Percentiles rank a stretch among this genome's conserved stretches.
Evolutionary conservation across 352 stramenopile species (phyloP).

Genomic region (Globisporangium okanoganense): DNA sequence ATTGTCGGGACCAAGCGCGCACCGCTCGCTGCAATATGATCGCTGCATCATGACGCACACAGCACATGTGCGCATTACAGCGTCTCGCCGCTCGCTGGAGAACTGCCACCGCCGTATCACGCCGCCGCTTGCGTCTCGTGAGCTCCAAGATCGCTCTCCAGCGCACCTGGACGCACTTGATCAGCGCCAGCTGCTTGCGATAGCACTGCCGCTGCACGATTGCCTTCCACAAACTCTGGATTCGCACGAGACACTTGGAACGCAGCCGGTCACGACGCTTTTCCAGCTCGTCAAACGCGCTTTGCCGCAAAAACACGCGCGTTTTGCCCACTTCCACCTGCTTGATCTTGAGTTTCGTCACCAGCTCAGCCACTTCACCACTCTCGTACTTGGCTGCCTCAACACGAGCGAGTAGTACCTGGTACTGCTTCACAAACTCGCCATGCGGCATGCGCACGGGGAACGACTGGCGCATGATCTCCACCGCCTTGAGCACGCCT

Average conservation of each 20-base stretch:
- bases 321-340: conserved; percentile 63
- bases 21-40: conserved; percentile 31
- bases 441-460: conserved; percentile 71
- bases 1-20: conserved; percentile 21
- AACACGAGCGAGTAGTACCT: conserved; percentile 17
- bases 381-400: conserved; percentile 1
- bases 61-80: conserved; percentile 25
- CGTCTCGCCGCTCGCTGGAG: conserved; percentile 33
- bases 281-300: conserved; percentile 61
- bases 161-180: conserved; percentile 45
- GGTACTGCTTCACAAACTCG: conserved; percentile 64
- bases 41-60: conserved; percentile 20
- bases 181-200: conserved; percentile 24
- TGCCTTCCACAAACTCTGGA: conserved; percentile 55
- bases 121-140: conserved; percentile 27
- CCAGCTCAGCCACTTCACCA: conserved; percentile 24
- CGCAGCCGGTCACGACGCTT: conserved; percentile 35
- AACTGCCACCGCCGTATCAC: conserved; percentile 25
- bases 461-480: conserved; percentile 84
- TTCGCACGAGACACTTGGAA: conserved; percentile 19
- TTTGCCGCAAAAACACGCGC: conserved; percentile 64
- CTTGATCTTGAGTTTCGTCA: conserved; percentile 32
- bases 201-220: conserved; percentile 28
- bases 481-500: conserved; percentile 78
- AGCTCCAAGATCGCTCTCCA: conserved; percentile 54